phyloP scores from a whole-genome alignment of 2,329 filamentous ascomycete genomes.

The Zalaria sp. region DNA sequence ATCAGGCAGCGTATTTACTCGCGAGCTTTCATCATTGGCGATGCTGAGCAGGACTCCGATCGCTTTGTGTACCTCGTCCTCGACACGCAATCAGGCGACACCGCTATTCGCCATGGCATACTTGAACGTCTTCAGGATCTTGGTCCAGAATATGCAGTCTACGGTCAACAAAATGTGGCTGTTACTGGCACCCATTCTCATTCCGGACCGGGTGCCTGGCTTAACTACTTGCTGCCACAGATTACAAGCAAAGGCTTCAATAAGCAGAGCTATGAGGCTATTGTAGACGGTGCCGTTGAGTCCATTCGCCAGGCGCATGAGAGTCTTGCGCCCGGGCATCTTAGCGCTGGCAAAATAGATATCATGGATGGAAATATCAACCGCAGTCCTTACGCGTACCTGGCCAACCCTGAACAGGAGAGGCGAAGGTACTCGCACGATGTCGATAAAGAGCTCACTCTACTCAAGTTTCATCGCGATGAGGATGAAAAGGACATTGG shows the following conservation, averaged over 20 bases:
- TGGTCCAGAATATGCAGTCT: constrained; percentile 59
- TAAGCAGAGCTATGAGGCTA: constrained; percentile 73
- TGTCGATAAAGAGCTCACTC: constrained; percentile 64
- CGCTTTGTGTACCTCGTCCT: constrained; percentile 79
- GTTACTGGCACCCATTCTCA: constrained; percentile 90
- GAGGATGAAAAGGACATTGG: constrained; percentile 66
- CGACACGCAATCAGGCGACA: constrained; percentile 79
- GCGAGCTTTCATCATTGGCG: constrained; percentile 74
- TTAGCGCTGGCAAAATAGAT: constrained; percentile 56
- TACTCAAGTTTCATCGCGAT: constrained; percentile 56
- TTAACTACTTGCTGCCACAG: constrained; percentile 88
- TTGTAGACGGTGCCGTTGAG: constrained; percentile 71
- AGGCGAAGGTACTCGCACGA: constrained; percentile 51
- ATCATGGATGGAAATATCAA: constrained; percentile 74
- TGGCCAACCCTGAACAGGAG: constrained; percentile 69
- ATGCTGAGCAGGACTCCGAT: constrained; percentile 49
- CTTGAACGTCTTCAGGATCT: constrained; percentile 56
- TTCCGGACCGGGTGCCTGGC: constrained; percentile 79
- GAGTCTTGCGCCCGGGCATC: constrained; percentile 51
- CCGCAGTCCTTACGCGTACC: constrained; percentile 74
- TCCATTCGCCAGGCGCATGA: constrained; percentile 74
- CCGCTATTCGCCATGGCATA: constrained; percentile 76
- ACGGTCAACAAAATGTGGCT: constrained; percentile 69
- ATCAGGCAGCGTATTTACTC: constrained; percentile 80
- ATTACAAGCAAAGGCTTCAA: constrained; percentile 80